These are phyloP conservation scores for Euphorbia tirucalli DNA, from an alignment of 345 rosid genomes.

Conservation along the genomic window DNA sequence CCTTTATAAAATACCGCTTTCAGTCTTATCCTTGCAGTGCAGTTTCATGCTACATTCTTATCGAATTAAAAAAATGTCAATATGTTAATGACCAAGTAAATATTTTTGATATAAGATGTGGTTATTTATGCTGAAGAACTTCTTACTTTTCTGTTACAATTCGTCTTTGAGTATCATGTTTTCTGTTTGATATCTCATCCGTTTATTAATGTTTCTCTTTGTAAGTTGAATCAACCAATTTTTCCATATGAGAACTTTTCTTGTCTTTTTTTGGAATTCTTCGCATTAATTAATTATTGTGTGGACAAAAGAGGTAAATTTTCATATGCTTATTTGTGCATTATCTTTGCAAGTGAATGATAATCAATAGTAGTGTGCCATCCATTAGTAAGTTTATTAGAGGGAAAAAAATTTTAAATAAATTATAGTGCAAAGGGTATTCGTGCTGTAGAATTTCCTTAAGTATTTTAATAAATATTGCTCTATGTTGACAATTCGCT, in stretches of 20 bases:
- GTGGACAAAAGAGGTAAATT: neutral
- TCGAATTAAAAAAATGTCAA: neutral
- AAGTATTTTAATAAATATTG: conserved; percentile 14
- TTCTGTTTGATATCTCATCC: neutral
- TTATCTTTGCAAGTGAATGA: neutral
- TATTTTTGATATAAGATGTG: neutral
- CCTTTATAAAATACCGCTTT: neutral
- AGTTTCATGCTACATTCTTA: neutral
- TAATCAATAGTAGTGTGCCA: neutral
- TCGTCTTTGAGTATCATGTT: neutral
- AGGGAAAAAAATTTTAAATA: neutral
- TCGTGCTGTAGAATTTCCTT: conserved; percentile 12
- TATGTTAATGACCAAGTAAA: neutral
- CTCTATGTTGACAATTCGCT: conserved; percentile 1
- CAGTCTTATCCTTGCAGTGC: neutral
- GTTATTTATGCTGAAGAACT: neutral
- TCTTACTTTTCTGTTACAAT: neutral
- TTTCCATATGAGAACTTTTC: too few species aligned
- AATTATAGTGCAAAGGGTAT: conserved; percentile 8
- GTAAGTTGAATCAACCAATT: too few species aligned
- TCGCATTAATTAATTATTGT: neutral
- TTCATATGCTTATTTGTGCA: neutral
- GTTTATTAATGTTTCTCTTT: too few species aligned
- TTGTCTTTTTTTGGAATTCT: too few species aligned
- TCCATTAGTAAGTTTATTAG: neutral